Evolutionary conservation across 495 filamentous ascomycete species (phyloP).

Genomic region (Choiromyces venosus): DNA sequence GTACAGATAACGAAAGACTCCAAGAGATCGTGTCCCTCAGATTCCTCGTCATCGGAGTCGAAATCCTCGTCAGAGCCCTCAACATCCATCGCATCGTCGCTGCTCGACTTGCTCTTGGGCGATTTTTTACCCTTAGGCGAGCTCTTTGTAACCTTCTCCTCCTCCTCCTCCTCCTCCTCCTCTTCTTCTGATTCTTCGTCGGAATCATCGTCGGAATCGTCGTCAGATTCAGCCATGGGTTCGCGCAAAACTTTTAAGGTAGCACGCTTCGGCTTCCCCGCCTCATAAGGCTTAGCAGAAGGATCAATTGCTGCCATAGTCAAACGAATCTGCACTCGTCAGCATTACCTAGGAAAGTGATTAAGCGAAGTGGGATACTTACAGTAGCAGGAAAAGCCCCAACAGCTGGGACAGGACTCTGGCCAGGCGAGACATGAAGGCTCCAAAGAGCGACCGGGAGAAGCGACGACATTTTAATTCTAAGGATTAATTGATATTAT

Average conservation of each 20-base stretch:
- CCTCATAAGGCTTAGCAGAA: constrained; percentile 62
- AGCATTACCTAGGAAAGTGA: constrained; percentile 9
- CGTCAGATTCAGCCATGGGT: constrained; percentile 46
- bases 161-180: constrained; percentile 65
- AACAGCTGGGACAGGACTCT: constrained; percentile 66
- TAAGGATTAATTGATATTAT: not conserved
- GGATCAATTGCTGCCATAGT: constrained; percentile 99
- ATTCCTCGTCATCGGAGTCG: constrained; percentile 57
- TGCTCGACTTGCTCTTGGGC: constrained; percentile 65
- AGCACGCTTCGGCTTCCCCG: constrained; percentile 62
- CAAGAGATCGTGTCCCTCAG: constrained; percentile 66
- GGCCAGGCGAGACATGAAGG: constrained; percentile 75
- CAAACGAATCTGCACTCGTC: constrained; percentile 67
- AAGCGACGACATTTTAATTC: constrained; percentile 28
- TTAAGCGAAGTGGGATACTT: constrained; percentile 46
- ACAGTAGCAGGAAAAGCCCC: constrained; percentile 76
- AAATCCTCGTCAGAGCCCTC: constrained; percentile 57
- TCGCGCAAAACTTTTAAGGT: constrained; percentile 85
- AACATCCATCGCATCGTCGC: constrained; percentile 64
- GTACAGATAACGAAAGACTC: constrained; percentile 84
- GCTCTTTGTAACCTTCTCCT: constrained; percentile 71
- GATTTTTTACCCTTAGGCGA: constrained; percentile 44
- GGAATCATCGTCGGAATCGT: constrained; percentile 52
- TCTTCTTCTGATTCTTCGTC: constrained; percentile 60
- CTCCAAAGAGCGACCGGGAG: constrained; percentile 78